Conservation (phyloP, 371 early-diverging fungal species). For the Syncephalastrum monosporum region DNA sequence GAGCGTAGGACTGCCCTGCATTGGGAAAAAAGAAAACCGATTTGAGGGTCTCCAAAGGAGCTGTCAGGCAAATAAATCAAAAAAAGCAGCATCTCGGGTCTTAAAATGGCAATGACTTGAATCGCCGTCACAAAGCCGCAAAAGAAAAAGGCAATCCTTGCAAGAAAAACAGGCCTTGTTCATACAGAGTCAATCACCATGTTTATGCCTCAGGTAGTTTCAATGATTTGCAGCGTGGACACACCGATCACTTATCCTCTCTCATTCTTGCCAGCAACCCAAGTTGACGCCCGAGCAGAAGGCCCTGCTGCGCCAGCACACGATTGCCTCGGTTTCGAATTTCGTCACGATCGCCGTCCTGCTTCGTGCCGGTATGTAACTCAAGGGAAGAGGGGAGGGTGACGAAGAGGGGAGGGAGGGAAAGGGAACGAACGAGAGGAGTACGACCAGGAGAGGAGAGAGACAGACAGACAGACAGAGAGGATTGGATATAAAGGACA, state of each 20-base stretch:
- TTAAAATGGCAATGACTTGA: too few relatives aligned
- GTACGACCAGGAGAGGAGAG: not conserved
- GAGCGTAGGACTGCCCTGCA: too few relatives aligned
- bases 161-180: too few relatives aligned
- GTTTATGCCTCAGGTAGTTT: constrained; percentile 30
- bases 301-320: constrained; percentile 44
- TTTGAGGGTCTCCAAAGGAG: too few relatives aligned
- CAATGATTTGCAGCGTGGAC: not conserved
- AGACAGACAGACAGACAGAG: not conserved
- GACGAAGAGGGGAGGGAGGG: too few relatives aligned
- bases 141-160: too few relatives aligned
- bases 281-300: constrained; percentile 52
- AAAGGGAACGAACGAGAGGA: not conserved
- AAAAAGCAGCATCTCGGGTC: too few relatives aligned
- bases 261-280: constrained; percentile 31
- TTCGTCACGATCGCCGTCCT: constrained; percentile 40
- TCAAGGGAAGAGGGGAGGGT: not conserved
- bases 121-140: too few relatives aligned
- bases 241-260: not conserved
- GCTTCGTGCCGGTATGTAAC: constrained; percentile 49
- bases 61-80: too few relatives aligned
- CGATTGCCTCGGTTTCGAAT: constrained; percentile 41
- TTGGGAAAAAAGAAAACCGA: too few relatives aligned
- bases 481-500: not conserved
- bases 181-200: constrained; percentile 10